These are phyloP conservation scores for Tulasnella sp. DNA, from an alignment of 768 basidiomycete genomes.

Conservation along the genomic window DNA sequence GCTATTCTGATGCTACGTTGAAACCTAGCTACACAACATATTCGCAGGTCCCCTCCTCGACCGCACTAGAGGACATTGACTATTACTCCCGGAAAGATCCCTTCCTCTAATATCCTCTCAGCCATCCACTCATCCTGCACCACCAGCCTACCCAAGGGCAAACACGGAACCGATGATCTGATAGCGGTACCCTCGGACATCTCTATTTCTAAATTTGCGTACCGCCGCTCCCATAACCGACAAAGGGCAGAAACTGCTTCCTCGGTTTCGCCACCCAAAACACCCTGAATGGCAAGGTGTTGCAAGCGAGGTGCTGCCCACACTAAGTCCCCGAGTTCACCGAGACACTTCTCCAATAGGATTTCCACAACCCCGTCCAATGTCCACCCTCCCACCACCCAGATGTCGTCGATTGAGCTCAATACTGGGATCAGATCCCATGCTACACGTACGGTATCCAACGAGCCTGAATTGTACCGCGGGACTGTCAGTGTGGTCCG, in stretches of 20 bases:
- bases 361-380: background rate
- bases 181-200: background rate
- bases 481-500: background rate
- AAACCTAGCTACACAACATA: too few relatives aligned
- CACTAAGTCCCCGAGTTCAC: background rate
- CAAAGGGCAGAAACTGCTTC: background rate
- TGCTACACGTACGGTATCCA: background rate
- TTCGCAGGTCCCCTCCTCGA: background rate
- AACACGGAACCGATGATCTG: background rate
- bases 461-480: background rate
- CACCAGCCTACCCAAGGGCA: background rate
- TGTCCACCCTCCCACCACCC: background rate
- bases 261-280: background rate
- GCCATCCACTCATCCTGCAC: background rate
- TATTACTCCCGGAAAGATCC: background rate
- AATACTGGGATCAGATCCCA: background rate
- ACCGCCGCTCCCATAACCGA: background rate
- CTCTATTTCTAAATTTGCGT: background rate
- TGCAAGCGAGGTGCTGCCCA: background rate
- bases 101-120: background rate
- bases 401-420: background rate
- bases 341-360: background rate
- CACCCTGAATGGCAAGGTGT: background rate
- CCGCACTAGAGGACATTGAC: background rate
- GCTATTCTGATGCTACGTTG: too few relatives aligned